These are phyloP conservation scores for Groenewaldozyma salmanticensis DNA, from an alignment of 805 yeast species.

Conservation along the genomic window DNA sequence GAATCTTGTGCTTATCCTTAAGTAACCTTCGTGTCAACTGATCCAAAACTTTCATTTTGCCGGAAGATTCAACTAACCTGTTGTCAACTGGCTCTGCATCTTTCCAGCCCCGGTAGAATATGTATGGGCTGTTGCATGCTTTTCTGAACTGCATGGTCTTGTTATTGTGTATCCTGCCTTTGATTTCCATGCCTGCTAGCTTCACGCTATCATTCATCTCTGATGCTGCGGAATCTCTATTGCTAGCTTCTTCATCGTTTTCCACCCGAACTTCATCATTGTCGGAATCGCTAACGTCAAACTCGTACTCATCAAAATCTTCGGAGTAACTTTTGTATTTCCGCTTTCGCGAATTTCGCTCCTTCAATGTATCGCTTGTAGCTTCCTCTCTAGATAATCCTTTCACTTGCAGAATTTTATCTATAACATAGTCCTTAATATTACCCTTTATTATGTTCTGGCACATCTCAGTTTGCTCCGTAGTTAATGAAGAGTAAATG, in stretches of 20 bases:
- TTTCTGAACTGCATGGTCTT: conserved; percentile 76
- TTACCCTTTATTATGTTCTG: conserved; percentile 34
- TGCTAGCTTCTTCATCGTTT: conserved; percentile 23
- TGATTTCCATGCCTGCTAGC: conserved; percentile 27
- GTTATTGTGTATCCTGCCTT: conserved; percentile 48
- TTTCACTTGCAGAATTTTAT: conserved; percentile 19
- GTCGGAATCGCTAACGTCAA: neutral
- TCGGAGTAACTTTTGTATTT: neutral
- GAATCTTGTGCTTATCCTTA: conserved; percentile 48
- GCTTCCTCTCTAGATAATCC: conserved; percentile 1
- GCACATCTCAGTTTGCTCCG: conserved; percentile 56
- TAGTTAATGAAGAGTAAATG: conserved; percentile 59
- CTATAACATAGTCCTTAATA: conserved; percentile 25
- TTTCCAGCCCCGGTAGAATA: conserved; percentile 71
- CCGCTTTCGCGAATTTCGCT: neutral
- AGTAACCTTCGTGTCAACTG: conserved; percentile 48
- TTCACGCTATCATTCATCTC: too few species aligned
- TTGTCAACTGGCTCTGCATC: conserved; percentile 35
- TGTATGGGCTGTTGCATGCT: conserved; percentile 77
- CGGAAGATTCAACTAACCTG: conserved; percentile 45
- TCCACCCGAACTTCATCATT: conserved; percentile 13
- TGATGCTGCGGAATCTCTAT: too few species aligned
- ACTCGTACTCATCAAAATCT: neutral
- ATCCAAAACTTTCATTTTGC: conserved; percentile 63
- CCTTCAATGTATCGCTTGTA: neutral